phyloP scores from a whole-genome alignment of 148 eudicot species.

The Oxyria digyna region DNA sequence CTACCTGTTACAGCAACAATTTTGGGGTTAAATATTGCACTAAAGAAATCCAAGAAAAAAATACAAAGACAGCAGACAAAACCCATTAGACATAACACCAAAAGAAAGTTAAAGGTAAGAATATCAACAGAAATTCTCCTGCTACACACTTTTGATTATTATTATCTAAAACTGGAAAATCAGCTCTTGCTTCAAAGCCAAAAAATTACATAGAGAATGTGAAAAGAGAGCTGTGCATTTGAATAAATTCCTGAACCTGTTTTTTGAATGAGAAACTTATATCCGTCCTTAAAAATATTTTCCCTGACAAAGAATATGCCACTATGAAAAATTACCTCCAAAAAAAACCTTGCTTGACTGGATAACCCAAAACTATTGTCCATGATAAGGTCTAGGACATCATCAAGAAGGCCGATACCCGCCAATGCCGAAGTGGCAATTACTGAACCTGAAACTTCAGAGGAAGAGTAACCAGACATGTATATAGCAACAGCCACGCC shows the following conservation, averaged over 20 bases:
- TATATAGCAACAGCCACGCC: slow-evolving; percentile 65
- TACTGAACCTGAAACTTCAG: slow-evolving; percentile 52
- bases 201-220: not conserved
- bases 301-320: not conserved
- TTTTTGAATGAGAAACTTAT: not conserved
- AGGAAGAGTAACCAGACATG: slow-evolving; percentile 50
- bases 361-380: slow-evolving; percentile 38
- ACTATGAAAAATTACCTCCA: slow-evolving; percentile 48
- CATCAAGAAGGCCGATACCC: slow-evolving; percentile 77
- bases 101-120: not conserved
- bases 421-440: slow-evolving; percentile 63
- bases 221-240: not conserved
- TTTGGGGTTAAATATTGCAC: slow-evolving; percentile 6
- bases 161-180: not conserved
- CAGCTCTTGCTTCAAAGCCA: not conserved
- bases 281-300: not conserved
- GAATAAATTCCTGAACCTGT: not conserved
- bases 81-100: not conserved
- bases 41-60: not conserved
- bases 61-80: not conserved
- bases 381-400: slow-evolving; percentile 39
- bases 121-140: not conserved
- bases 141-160: not conserved
- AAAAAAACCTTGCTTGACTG: slow-evolving; percentile 31
- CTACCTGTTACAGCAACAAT: slow-evolving; percentile 31